A percentile compares a stretch with the other conserved stretches of the same genome.
phyloP scores from a whole-genome alignment of 371 early-diverging fungal genomes.

The Mycotypha africana region DNA sequence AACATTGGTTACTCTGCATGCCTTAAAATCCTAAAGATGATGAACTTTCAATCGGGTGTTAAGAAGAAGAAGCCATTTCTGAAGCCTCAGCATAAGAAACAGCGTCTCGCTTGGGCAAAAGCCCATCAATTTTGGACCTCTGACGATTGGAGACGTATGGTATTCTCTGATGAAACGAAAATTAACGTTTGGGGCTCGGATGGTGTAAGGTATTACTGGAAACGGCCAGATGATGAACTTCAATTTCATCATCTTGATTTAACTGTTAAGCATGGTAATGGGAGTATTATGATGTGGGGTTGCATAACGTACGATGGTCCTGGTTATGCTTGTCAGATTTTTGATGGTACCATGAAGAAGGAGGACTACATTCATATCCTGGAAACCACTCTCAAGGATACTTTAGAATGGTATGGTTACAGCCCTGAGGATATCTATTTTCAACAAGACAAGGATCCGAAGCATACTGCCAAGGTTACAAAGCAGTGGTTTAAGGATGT shows the following conservation, averaged over 20 bases:
- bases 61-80: no score
- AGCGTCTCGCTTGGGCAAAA: constrained; percentile 13
- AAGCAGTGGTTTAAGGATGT: no score
- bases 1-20: no score
- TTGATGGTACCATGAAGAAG: neutral
- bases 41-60: no score
- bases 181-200: constrained; percentile 14
- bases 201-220: neutral
- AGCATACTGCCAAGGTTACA: neutral
- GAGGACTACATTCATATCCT: neutral
- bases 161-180: constrained; percentile 25
- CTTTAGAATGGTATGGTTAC: neutral
- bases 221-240: neutral
- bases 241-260: neutral
- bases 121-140: constrained; percentile 12
- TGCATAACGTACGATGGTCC: neutral
- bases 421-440: neutral
- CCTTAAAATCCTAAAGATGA: no score
- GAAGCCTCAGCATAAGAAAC: no score
- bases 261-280: neutral
- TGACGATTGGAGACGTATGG: constrained; percentile 15
- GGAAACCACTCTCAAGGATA: neutral
- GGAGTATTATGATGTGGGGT: neutral
- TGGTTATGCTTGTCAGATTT: neutral
- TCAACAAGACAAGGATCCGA: constrained; percentile 1